phyloP scores from a whole-genome alignment of 257 asterid species.

The Capsicum pubescens region DNA sequence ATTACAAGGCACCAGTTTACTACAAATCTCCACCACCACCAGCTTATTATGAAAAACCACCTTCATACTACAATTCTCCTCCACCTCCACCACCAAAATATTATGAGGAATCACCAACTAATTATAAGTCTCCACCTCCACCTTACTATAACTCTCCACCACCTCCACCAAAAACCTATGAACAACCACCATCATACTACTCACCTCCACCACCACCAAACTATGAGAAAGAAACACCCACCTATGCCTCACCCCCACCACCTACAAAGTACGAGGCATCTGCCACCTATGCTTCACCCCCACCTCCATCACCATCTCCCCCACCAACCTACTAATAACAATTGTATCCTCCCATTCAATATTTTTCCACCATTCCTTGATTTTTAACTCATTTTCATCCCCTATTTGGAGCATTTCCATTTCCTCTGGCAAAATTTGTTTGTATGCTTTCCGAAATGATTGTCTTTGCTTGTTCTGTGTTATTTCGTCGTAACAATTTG shows the following conservation, averaged over 20 bases:
- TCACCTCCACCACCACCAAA: neutral
- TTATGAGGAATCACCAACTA: neutral
- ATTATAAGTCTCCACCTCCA: neutral
- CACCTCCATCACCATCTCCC: neutral
- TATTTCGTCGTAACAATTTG: neutral
- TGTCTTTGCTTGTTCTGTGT: neutral
- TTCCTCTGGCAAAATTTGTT: neutral
- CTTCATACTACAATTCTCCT: neutral
- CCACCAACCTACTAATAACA: conserved; percentile 10
- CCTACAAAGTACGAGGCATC: neutral
- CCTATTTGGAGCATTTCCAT: neutral
- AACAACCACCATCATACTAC: neutral
- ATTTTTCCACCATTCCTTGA: neutral
- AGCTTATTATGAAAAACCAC: neutral
- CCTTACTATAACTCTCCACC: neutral
- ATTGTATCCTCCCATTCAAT: neutral
- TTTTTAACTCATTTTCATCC: neutral
- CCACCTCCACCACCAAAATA: neutral
- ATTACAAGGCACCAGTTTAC: neutral
- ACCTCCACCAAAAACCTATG: neutral
- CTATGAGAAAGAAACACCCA: neutral
- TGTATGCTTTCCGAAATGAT: neutral
- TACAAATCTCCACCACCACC: neutral
- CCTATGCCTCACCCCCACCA: neutral
- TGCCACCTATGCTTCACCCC: neutral